These are phyloP conservation scores for Millerozyma acaciae DNA, from an alignment of 805 yeast genomes.

Conservation along the genomic window DNA sequence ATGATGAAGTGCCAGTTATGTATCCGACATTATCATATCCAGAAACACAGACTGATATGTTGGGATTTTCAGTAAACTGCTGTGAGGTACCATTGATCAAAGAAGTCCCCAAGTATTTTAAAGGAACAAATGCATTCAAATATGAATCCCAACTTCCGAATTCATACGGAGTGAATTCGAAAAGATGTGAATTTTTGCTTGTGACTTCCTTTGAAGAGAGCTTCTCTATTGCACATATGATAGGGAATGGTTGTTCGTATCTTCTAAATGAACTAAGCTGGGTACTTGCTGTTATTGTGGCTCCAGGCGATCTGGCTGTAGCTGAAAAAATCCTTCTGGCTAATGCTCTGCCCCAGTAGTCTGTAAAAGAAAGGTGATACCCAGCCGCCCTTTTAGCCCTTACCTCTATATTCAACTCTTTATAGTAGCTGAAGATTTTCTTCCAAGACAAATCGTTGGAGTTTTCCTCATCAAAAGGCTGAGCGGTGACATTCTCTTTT, in stretches of 20 bases:
- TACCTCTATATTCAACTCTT: slow-evolving; percentile 51
- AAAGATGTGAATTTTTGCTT: slow-evolving; percentile 39
- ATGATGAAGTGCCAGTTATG: slow-evolving; percentile 61
- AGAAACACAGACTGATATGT: slow-evolving; percentile 37
- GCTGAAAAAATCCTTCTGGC: slow-evolving; percentile 43
- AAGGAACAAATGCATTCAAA: slow-evolving; percentile 44
- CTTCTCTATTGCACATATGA: slow-evolving; percentile 38
- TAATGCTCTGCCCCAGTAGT: slow-evolving; percentile 66
- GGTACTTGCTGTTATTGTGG: slow-evolving; percentile 38
- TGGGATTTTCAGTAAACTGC: slow-evolving; percentile 16
- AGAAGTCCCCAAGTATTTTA: slow-evolving; percentile 50
- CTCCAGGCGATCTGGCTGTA: slow-evolving; percentile 28
- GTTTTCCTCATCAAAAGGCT: too few species aligned
- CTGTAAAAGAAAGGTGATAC: slow-evolving; percentile 56
- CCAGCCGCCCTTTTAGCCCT: slow-evolving; percentile 50
- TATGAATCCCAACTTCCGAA: slow-evolving; percentile 64
- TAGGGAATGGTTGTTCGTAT: slow-evolving; percentile 48
- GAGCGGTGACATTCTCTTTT: too few species aligned
- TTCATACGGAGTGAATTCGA: slow-evolving; percentile 63
- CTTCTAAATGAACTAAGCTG: slow-evolving; percentile 32
- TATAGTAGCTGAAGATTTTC: slow-evolving; percentile 44
- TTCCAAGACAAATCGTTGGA: slow-evolving; percentile 6
- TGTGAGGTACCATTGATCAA: slow-evolving; percentile 41
- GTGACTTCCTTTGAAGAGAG: slow-evolving; percentile 25
- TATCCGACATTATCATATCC: slow-evolving; percentile 60